Evolutionary conservation across 1,284 basidiomycete species (phyloP).

Genomic region (Rhodotorula mucilaginosa): DNA sequence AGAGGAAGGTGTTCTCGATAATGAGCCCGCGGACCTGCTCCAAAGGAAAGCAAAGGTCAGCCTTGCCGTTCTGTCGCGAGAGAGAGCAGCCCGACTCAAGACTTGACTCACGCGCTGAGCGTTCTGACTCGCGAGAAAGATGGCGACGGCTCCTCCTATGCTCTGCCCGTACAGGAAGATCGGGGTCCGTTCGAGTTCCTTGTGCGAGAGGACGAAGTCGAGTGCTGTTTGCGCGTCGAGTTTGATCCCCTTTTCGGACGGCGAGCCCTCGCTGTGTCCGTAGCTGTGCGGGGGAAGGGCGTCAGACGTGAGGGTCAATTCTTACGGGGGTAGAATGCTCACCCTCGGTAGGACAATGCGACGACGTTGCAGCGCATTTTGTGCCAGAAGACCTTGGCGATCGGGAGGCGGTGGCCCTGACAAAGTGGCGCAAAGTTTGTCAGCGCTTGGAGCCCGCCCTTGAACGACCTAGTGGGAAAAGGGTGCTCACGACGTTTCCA

Average conservation of each 20-base stretch:
- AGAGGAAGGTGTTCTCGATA: slow-evolving; percentile 89
- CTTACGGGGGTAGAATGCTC: not conserved
- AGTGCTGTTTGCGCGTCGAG: slow-evolving; percentile 54
- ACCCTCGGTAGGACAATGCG: slow-evolving; percentile 85
- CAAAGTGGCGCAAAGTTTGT: not conserved
- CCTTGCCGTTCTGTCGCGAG: not conserved
- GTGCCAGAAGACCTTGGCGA: slow-evolving; percentile 79
- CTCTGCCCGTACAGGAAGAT: slow-evolving; percentile 77
- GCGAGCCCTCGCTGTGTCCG: slow-evolving; percentile 50
- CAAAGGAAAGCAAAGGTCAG: not conserved
- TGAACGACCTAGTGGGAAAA: too few relatives aligned
- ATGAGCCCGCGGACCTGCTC: slow-evolving; percentile 66
- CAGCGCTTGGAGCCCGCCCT: not conserved
- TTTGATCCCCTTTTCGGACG: slow-evolving; percentile 70
- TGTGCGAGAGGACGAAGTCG: slow-evolving; percentile 68
- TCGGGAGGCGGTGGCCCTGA: slow-evolving; percentile 74
- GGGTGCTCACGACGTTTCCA: slow-evolving; percentile 57
- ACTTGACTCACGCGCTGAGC: slow-evolving; percentile 54
- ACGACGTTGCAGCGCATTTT: slow-evolving; percentile 84
- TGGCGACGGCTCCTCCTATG: slow-evolving; percentile 91
- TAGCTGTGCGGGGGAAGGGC: slow-evolving; percentile 36
- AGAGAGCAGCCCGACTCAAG: too few relatives aligned
- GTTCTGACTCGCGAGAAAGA: slow-evolving; percentile 80
- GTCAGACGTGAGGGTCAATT: slow-evolving; percentile 34
- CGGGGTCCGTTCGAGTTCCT: slow-evolving; percentile 64